Evolutionary conservation across 768 basidiomycete species (phyloP).

Genomic region (Mycena kentingensis): DNA sequence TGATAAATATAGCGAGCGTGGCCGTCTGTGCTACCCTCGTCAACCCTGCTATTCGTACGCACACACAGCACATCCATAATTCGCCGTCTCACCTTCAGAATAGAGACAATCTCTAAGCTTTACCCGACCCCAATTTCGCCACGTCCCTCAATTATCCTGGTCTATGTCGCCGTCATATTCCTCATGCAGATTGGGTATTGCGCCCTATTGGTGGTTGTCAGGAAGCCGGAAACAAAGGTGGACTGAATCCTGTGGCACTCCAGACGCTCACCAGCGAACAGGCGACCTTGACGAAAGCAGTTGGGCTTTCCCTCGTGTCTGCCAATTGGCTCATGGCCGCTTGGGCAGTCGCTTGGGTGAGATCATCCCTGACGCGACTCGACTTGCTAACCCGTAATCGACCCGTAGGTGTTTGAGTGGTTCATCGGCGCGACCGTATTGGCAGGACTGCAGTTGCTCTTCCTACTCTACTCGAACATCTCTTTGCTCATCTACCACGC

Average conservation of each 20-base stretch:
- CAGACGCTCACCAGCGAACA: slow-evolving; percentile 25
- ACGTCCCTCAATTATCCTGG: slow-evolving; percentile 51
- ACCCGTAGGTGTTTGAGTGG: slow-evolving; percentile 61
- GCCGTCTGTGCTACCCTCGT: slow-evolving; percentile 69
- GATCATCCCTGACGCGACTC: slow-evolving; percentile 22
- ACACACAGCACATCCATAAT: not conserved
- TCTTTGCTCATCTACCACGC: slow-evolving; percentile 74
- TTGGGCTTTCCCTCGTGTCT: slow-evolving; percentile 75
- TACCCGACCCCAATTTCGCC: slow-evolving; percentile 78
- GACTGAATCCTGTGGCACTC: slow-evolving; percentile 13
- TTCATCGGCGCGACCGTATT: slow-evolving; percentile 78
- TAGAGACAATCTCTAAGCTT: slow-evolving; percentile 51
- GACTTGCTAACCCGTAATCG: not conserved
- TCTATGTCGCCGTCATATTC: slow-evolving; percentile 64
- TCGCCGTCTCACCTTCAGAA: not conserved
- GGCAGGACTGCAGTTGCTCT: slow-evolving; percentile 66
- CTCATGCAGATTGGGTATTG: slow-evolving; percentile 82
- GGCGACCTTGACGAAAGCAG: slow-evolving; percentile 72
- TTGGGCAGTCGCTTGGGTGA: slow-evolving; percentile 80
- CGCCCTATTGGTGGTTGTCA: slow-evolving; percentile 67
- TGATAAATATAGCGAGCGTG: slow-evolving; percentile 75
- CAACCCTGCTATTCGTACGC: slow-evolving; percentile 60
- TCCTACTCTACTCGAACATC: slow-evolving; percentile 79
- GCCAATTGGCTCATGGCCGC: slow-evolving; percentile 80
- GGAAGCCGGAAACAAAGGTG: slow-evolving; percentile 81